Conservation (phyloP, 495 filamentous ascomycete species). For the Neurospora sp. region DNA sequence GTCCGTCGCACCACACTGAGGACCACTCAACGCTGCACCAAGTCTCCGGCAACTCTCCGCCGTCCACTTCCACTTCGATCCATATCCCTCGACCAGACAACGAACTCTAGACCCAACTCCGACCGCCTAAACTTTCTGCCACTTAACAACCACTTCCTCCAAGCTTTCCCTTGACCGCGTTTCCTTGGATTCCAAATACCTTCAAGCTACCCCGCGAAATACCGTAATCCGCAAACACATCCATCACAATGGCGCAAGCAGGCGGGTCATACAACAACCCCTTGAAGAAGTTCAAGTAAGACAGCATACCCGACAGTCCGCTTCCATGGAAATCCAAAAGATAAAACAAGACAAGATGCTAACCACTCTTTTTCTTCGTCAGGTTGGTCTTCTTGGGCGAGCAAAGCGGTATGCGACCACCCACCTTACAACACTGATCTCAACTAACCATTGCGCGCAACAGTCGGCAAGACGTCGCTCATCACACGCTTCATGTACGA, state of each 20-base stretch:
- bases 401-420: conserved; percentile 71
- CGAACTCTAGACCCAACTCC: not conserved
- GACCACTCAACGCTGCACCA: not conserved
- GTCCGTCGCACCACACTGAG: not conserved
- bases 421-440: conserved; percentile 8
- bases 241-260: conserved; percentile 36
- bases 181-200: not conserved
- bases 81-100: not conserved
- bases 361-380: conserved; percentile 3
- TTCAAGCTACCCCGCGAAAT: not conserved
- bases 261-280: conserved; percentile 94
- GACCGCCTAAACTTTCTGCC: not conserved
- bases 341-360: not conserved
- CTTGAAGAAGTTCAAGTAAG: conserved; percentile 98
- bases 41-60: not conserved
- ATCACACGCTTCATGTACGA: conserved; percentile 99
- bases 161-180: not conserved
- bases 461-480: conserved; percentile 96
- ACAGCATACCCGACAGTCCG: not conserved
- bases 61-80: not conserved
- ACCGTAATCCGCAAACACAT: not conserved
- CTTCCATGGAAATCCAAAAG: not conserved
- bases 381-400: conserved; percentile 96
- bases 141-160: not conserved
- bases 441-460: conserved; percentile 7